phyloP scores from a whole-genome alignment of 495 filamentous ascomycete genomes.

The Tetracladium setigerum region DNA sequence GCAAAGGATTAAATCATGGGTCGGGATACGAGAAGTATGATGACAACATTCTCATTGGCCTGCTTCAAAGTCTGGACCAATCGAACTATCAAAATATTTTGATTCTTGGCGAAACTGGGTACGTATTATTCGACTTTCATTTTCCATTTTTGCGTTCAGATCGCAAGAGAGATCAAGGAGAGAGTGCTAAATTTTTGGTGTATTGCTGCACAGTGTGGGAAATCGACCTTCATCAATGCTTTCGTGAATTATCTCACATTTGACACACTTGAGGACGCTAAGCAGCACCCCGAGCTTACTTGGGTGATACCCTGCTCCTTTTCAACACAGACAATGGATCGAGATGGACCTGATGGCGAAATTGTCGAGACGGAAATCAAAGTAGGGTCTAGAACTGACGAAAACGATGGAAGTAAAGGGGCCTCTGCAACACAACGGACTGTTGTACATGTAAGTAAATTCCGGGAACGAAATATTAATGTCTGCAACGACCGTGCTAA shows the following conservation, averaged over 20 bases:
- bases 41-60: not conserved
- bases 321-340: slow-evolving; percentile 23
- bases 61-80: slow-evolving; percentile 13
- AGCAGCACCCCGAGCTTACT: slow-evolving; percentile 16
- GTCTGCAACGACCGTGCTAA: too few species aligned
- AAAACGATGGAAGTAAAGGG: slow-evolving; percentile 27
- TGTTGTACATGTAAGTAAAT: too few species aligned
- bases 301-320: slow-evolving; percentile 35
- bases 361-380: slow-evolving; percentile 21
- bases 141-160: too few species aligned
- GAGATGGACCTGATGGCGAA: slow-evolving; percentile 1
- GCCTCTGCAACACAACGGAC: slow-evolving; percentile 34
- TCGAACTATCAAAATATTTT: slow-evolving; percentile 32
- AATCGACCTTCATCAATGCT: slow-evolving; percentile 40
- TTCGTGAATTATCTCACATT: slow-evolving; percentile 36
- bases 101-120: slow-evolving; percentile 36
- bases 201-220: too few species aligned
- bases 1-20: slow-evolving; percentile 20
- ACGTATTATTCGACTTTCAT: too few species aligned
- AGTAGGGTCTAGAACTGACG: slow-evolving; percentile 23
- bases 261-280: slow-evolving; percentile 28
- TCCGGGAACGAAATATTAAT: too few species aligned
- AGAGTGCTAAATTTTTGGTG: too few species aligned
- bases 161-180: too few species aligned
- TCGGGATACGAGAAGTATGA: slow-evolving; percentile 5